These are phyloP conservation scores for Trematosphaeria pertusa DNA, from an alignment of 2,329 filamentous ascomycete species.

Conservation along the genomic window DNA sequence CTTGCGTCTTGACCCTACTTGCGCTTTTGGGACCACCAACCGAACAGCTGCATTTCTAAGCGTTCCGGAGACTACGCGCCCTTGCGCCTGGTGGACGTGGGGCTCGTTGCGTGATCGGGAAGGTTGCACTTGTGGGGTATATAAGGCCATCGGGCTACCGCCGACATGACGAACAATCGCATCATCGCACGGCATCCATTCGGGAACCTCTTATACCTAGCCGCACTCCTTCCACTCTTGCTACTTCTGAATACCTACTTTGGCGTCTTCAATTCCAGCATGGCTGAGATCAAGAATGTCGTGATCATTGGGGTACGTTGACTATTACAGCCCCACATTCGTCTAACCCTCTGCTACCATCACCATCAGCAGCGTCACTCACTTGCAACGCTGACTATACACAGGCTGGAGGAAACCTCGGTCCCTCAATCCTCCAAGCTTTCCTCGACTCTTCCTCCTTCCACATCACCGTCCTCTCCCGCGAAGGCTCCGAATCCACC, in stretches of 20 bases:
- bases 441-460: slow-evolving; percentile 55
- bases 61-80: background rate
- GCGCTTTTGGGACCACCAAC: too few species aligned
- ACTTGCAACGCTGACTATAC: slow-evolving; percentile 14
- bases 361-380: background rate
- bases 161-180: slow-evolving; percentile 14
- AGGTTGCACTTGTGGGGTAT: slow-evolving; percentile 10
- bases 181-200: slow-evolving; percentile 9
- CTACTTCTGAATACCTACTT: slow-evolving; percentile 6
- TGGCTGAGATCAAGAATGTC: slow-evolving; percentile 52
- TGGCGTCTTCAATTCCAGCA: slow-evolving; percentile 8
- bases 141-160: slow-evolving; percentile 6
- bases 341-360: background rate
- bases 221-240: slow-evolving; percentile 11
- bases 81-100: background rate
- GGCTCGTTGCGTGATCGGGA: slow-evolving; percentile 11
- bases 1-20: too few species aligned
- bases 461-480: slow-evolving; percentile 63
- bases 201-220: slow-evolving; percentile 8
- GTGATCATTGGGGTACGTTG: slow-evolving; percentile 51
- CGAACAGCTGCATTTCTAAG: too few species aligned
- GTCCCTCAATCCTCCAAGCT: slow-evolving; percentile 49
- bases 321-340: slow-evolving; percentile 7
- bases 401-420: slow-evolving; percentile 52
- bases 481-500: slow-evolving; percentile 53